Percentiles rank a stretch among this genome's conserved stretches.
Evolutionary conservation across 257 asterid genomes (phyloP).

Genomic region (Jaltomata sinuosa): DNA sequence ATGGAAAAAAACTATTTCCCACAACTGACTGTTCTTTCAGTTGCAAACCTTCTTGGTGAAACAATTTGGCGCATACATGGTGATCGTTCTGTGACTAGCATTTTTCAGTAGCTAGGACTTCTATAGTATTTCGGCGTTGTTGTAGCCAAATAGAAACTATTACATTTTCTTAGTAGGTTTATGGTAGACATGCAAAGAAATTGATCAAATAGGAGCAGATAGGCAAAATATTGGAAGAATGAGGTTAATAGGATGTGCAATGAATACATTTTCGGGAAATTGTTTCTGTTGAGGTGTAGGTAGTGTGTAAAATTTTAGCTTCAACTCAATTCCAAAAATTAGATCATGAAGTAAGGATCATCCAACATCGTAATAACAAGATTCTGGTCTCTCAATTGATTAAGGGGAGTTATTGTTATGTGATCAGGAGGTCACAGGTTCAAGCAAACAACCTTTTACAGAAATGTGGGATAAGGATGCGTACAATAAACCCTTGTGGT

Average conservation of each 20-base stretch:
- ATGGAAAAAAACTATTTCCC: conserved; percentile 75
- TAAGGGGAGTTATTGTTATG: too few relatives aligned
- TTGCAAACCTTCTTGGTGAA: conserved; percentile 87
- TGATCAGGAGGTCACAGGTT: too few relatives aligned
- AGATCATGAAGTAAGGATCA: neutral
- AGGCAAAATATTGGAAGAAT: neutral
- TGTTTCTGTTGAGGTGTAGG: neutral
- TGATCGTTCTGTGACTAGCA: conserved; percentile 92
- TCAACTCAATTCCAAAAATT: neutral
- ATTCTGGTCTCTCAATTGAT: neutral
- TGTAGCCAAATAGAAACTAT: neutral
- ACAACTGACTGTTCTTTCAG: conserved; percentile 80
- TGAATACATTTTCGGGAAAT: neutral
- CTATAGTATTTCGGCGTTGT: neutral
- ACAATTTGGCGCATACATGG: conserved; percentile 95
- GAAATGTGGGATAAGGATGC: too few relatives aligned
- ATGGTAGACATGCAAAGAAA: neutral
- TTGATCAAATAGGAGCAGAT: neutral
- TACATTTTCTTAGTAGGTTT: neutral
- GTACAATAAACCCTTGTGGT: too few relatives aligned
- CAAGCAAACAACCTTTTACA: too few relatives aligned
- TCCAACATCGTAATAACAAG: neutral
- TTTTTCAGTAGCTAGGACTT: conserved; percentile 40
- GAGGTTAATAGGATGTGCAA: neutral
- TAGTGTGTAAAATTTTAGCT: neutral